Evolutionary conservation across 805 yeast species (phyloP).

Genomic region (Candida ovalis): DNA sequence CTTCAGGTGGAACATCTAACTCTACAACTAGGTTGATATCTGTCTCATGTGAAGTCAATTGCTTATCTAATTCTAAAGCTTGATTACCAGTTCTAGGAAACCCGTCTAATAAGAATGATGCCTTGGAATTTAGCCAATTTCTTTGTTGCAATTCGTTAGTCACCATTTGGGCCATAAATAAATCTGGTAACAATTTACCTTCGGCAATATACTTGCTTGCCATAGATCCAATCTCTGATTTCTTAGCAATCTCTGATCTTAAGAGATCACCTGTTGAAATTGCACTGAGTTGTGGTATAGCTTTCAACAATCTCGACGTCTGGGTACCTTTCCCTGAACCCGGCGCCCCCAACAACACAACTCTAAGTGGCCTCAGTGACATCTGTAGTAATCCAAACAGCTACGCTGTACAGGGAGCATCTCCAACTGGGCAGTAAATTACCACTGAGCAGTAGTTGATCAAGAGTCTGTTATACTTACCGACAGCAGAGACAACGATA

Average conservation of each 20-base stretch:
- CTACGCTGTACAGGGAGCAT: too few relatives aligned
- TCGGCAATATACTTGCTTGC: conserved; percentile 54
- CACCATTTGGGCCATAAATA: conserved; percentile 57
- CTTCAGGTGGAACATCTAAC: conserved; percentile 79
- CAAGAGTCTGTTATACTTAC: too few relatives aligned
- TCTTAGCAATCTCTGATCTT: conserved; percentile 57
- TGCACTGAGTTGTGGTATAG: conserved; percentile 49
- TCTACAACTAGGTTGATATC: conserved; percentile 76
- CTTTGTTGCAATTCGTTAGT: conserved; percentile 41
- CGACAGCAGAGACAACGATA: too few relatives aligned
- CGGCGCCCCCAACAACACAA: conserved; percentile 85
- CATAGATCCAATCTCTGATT: conserved; percentile 49
- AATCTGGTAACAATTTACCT: conserved; percentile 77
- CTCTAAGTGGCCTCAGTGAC: conserved; percentile 46
- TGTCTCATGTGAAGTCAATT: conserved; percentile 36
- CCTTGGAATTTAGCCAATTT: conserved; percentile 39
- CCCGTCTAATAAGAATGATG: conserved; percentile 83
- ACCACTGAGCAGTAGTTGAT: too few relatives aligned
- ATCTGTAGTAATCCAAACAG: conserved; percentile 3
- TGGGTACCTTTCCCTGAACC: conserved; percentile 96
- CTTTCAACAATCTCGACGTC: conserved; percentile 58
- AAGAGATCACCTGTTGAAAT: conserved; percentile 84
- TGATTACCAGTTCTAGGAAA: conserved; percentile 82
- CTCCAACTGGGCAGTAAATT: too few relatives aligned
- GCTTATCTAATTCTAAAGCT: conserved; percentile 54